Evolutionary conservation across 2,329 filamentous ascomycete species (phyloP).

Genomic region (Talaromyces atroroseus): DNA sequence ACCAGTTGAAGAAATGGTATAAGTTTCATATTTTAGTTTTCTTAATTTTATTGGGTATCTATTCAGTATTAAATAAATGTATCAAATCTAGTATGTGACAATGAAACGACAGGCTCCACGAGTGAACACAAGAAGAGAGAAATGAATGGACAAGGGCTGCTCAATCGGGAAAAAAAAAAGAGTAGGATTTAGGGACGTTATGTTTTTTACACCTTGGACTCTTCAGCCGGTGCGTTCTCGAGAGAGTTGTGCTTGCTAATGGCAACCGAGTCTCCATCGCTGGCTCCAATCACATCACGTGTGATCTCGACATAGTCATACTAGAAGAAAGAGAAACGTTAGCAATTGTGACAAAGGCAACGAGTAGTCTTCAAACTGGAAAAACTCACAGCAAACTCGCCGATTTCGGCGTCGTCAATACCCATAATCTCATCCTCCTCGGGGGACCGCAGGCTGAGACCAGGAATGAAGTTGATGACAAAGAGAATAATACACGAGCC

Average conservation of each 20-base stretch:
- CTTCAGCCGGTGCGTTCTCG: conserved; percentile 1
- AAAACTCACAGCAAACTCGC: conserved; percentile 70
- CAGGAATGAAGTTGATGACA: conserved; percentile 71
- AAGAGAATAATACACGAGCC: conserved; percentile 75
- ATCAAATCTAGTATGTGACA: background rate
- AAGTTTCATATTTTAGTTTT: too few relatives aligned
- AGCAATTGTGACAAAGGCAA: background rate
- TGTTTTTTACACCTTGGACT: conserved; percentile 16
- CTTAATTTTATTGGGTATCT: conserved; percentile 2
- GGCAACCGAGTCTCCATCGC: conserved; percentile 18
- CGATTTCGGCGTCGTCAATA: conserved; percentile 85
- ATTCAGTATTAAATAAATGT: background rate
- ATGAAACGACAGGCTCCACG: background rate
- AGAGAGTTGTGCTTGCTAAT: conserved; percentile 15
- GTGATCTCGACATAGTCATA: conserved; percentile 88
- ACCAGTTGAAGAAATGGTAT: too few relatives aligned
- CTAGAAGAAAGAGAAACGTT: conserved; percentile 23
- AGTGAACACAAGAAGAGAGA: background rate
- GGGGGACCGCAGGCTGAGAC: conserved; percentile 65
- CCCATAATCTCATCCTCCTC: conserved; percentile 78
- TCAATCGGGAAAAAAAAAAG: conserved; percentile 2
- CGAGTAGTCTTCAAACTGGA: background rate
- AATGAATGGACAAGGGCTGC: background rate
- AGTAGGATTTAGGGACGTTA: background rate
- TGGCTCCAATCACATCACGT: conserved; percentile 57